Percentiles rank a stretch among this genome's conserved stretches.
Evolutionary conservation across 805 yeast species (phyloP).

Genomic region (Pichia ethanolica): DNA sequence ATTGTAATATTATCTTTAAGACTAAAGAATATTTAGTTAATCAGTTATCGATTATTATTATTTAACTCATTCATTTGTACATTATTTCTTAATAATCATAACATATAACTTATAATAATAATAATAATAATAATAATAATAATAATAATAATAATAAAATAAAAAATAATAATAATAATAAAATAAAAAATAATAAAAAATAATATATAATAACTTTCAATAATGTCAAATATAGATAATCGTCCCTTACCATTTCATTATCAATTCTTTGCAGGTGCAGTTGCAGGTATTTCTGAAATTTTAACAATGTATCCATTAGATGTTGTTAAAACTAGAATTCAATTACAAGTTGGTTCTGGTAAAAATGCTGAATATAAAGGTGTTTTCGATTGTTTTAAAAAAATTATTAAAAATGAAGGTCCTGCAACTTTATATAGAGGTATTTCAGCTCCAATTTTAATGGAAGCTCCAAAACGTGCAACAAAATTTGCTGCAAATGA

Average conservation of each 20-base stretch:
- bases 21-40: too few species aligned
- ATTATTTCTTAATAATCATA: too few species aligned
- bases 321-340: constrained; percentile 95
- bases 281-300: constrained; percentile 96
- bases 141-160: background rate
- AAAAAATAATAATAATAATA: background rate
- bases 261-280: constrained; percentile 86
- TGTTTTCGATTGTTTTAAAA: constrained; percentile 73
- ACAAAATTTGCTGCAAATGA: constrained; percentile 98
- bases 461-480: constrained; percentile 99
- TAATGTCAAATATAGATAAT: constrained; percentile 7
- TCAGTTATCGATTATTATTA: too few species aligned
- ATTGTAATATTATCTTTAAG: too few species aligned
- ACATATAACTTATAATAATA: too few species aligned
- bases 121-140: too few species aligned
- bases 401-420: constrained; percentile 85
- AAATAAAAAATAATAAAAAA: background rate
- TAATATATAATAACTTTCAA: background rate
- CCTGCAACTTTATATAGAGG: constrained; percentile 81
- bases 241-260: constrained; percentile 78
- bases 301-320: constrained; percentile 94
- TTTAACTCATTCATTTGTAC: too few species aligned
- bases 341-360: constrained; percentile 58
- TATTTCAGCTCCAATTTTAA: constrained; percentile 89
- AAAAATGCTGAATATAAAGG: constrained; percentile 66